These are phyloP conservation scores for Exserohilum turcica DNA, from an alignment of 2,329 filamentous ascomycete species.

Conservation along the genomic window DNA sequence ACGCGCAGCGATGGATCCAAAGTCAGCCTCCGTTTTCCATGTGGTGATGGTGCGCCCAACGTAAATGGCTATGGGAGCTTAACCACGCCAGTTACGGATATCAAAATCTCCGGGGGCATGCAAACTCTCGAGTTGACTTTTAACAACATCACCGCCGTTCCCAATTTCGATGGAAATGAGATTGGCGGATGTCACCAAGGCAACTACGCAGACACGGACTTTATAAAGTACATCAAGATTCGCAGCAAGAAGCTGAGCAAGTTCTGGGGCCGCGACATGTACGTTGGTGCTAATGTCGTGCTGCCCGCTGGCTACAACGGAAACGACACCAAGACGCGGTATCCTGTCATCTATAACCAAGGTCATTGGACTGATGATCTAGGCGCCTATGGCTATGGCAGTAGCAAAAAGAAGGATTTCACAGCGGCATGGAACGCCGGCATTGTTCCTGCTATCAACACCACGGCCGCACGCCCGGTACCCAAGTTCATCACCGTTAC, in stretches of 20 bases:
- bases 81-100: constrained; percentile 27
- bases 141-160: constrained; percentile 30
- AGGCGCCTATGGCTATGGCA: constrained; percentile 32
- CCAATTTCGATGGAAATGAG: constrained; percentile 40
- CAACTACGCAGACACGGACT: constrained; percentile 45
- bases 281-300: constrained; percentile 47
- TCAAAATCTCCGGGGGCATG: constrained; percentile 31
- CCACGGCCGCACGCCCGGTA: constrained; percentile 29
- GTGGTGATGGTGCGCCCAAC: constrained; percentile 42
- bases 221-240: constrained; percentile 47
- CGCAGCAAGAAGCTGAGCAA: constrained; percentile 44
- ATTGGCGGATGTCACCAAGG: constrained; percentile 48
- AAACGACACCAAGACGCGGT: constrained; percentile 36
- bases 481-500: constrained; percentile 47
- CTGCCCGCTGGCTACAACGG: constrained; percentile 44
- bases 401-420: constrained; percentile 23
- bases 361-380: constrained; percentile 38
- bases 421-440: constrained; percentile 41
- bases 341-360: constrained; percentile 47
- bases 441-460: constrained; percentile 35
- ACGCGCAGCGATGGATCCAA: constrained; percentile 46
- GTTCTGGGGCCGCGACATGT: constrained; percentile 46
- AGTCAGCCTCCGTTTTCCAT: constrained; percentile 45
- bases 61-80: constrained; percentile 42
- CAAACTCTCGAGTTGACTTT: constrained; percentile 43